A percentile compares a stretch with the other conserved stretches of the same genome.
phyloP scores from a whole-genome alignment of 2,329 filamentous ascomycete species.

The Paraphoma sp. region DNA sequence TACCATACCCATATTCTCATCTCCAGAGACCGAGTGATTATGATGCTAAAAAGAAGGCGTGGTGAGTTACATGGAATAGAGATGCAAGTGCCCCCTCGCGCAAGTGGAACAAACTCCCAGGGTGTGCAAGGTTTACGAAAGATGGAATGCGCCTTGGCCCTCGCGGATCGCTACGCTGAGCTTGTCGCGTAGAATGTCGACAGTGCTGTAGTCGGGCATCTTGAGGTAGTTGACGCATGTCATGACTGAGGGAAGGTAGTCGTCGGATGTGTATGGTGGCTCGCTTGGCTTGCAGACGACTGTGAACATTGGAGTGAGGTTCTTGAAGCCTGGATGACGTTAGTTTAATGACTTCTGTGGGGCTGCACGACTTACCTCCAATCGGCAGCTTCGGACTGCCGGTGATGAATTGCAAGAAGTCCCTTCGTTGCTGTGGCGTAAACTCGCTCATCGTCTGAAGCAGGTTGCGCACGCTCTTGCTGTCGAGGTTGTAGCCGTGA shows the following conservation, averaged over 20 bases:
- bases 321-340: conserved; percentile 79
- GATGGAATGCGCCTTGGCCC: conserved; percentile 96
- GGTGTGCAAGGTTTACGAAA: conserved; percentile 66
- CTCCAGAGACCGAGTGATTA: not conserved
- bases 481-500: conserved; percentile 98
- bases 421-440: conserved; percentile 74
- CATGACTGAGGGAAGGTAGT: conserved; percentile 99
- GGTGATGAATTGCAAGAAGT: conserved; percentile 97
- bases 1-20: not conserved
- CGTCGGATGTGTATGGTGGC: conserved; percentile 88
- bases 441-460: conserved; percentile 95
- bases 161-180: conserved; percentile 88
- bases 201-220: conserved; percentile 86
- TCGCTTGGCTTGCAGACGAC: conserved; percentile 99
- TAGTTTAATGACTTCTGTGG: not conserved
- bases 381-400: conserved; percentile 98
- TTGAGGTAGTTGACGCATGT: conserved; percentile 99
- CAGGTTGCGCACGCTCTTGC: conserved; percentile 90
- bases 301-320: conserved; percentile 96
- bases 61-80: not conserved
- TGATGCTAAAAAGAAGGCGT: not conserved
- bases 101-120: not conserved
- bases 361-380: conserved; percentile 71
- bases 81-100: not conserved
- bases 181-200: conserved; percentile 78